Evolutionary conservation across 1,284 basidiomycete genomes (phyloP), one percentile per base, ranked within the genome.

Genomic region (Apiotrichum akiyoshidainum): DNA sequence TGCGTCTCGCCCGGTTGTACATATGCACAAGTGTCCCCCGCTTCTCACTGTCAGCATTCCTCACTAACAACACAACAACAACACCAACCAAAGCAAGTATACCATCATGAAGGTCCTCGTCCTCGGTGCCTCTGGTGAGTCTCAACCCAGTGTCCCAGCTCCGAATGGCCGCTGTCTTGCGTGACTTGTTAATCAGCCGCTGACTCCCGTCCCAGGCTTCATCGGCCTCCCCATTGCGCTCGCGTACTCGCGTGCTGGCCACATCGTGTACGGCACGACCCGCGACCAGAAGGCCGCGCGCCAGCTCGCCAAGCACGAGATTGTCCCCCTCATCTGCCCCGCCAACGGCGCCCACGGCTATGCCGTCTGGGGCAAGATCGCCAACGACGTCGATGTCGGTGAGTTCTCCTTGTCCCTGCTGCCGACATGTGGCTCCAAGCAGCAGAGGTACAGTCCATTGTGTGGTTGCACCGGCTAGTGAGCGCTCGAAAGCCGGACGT

Each of bases 251-350:
- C 80, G 83, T n/a, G 80, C 79, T 0, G 83, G 83, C 0, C 82
- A 85, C 61, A 76, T 79, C 31, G 83, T 84, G 5, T 83, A 82
- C 57, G 83, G 83, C 22, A 72, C 78, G 14, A 82, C 82, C 0
- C 80, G 83, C 6, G 72, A 76, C 9, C 67, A 62, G 7, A 80
- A 80, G 55, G 52, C 54, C 4, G 65, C 61, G 1, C 78, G 75
- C 0, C 78, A 79, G 49, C 75, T 84, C 2, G 75, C 77, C 1
- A 74, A 76, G 14, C 78, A 82, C 66, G 83, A 84, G 71, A 82
- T 85, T 60, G 80, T 81, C 31, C 83, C 84, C 0, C 55, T 84
- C 56, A 68, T 84, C 9, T 78, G 78, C 16, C 80, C 83, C 31
- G 65, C 71, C 1, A 63, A 68, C 14, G 68, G 79, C 21, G 69